Evolutionary conservation across 2,329 filamentous ascomycete genomes (phyloP).

Genomic region (Fusarium virguliforme): DNA sequence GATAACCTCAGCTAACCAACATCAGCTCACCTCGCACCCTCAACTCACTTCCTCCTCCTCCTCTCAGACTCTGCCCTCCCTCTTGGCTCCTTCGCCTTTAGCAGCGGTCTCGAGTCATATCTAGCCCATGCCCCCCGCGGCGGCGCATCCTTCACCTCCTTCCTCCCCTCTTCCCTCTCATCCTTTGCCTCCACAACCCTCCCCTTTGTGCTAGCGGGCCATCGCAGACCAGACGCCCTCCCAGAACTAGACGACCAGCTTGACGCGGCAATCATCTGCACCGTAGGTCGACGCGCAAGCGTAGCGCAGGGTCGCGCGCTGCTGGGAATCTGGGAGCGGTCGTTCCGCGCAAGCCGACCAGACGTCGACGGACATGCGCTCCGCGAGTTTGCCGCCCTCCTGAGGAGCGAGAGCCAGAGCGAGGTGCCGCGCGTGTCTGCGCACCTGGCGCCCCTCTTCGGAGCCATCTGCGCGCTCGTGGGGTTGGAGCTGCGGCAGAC

Average conservation of each 20-base stretch:
- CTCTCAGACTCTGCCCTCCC: constrained; percentile 87
- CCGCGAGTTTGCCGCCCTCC: constrained; percentile 56
- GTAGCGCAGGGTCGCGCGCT: constrained; percentile 83
- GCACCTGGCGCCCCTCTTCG: constrained; percentile 81
- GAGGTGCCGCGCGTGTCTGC: constrained; percentile 67
- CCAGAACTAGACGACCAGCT: constrained; percentile 79
- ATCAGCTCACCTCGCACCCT: constrained; percentile 40
- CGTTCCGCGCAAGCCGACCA: constrained; percentile 66
- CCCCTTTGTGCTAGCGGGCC: constrained; percentile 81
- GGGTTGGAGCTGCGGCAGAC: constrained; percentile 74
- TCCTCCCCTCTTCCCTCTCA: constrained; percentile 79
- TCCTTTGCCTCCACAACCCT: constrained; percentile 81
- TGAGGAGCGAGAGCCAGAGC: constrained; percentile 52
- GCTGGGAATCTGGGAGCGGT: constrained; percentile 82
- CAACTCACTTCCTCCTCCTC: constrained; percentile 79
- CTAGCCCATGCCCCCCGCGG: constrained; percentile 74
- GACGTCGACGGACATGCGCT: constrained; percentile 52
- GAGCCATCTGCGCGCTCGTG: constrained; percentile 75
- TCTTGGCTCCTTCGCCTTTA: constrained; percentile 90
- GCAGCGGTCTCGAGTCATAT: constrained; percentile 86
- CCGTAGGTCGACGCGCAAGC: constrained; percentile 83
- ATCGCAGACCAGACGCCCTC: constrained; percentile 69
- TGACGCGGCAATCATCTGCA: constrained; percentile 83
- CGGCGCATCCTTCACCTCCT: constrained; percentile 70
- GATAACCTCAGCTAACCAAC: constrained; percentile 19